Conservation (phyloP, 768 basidiomycete species). For the Auricularia cornea region DNA sequence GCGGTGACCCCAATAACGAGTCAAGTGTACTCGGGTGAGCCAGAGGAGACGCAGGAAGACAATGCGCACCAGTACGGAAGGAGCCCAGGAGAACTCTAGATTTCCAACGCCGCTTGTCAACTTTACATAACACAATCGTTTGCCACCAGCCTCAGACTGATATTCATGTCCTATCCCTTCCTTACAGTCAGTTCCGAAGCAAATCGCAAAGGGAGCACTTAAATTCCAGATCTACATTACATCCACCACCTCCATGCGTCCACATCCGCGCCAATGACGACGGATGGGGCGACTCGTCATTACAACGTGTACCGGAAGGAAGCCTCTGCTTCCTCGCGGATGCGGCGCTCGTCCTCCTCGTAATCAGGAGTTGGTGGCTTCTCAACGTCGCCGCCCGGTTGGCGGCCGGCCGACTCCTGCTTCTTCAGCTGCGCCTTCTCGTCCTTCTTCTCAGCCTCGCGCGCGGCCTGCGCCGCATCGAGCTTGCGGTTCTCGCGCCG, state of each 20-base stretch:
- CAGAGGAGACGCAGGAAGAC: not conserved
- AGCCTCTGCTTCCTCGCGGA: not conserved
- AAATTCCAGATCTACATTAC: too few species aligned
- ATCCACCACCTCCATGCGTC: too few species aligned
- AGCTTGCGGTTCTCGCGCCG: not conserved
- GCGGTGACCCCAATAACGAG: constrained; percentile 33
- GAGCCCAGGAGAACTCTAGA: not conserved
- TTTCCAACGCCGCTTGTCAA: too few species aligned
- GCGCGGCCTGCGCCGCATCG: not conserved
- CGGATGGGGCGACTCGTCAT: too few species aligned
- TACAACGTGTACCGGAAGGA: not conserved
- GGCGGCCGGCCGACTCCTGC: too few species aligned
- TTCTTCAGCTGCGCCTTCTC: not conserved
- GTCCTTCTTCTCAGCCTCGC: not conserved
- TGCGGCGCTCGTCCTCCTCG: not conserved
- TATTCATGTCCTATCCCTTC: too few species aligned
- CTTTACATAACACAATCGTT: too few species aligned
- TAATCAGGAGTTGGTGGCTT: not conserved
- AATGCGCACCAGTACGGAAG: not conserved
- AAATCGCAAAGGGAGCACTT: too few species aligned
- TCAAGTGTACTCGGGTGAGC: constrained; percentile 20
- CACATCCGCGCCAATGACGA: too few species aligned
- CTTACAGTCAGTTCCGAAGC: too few species aligned
- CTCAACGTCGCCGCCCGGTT: not conserved
- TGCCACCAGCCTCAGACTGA: too few species aligned